Base-by-base conservation (phyloP, 179 eudicot species). In the Beta macrorhiza region DNA sequence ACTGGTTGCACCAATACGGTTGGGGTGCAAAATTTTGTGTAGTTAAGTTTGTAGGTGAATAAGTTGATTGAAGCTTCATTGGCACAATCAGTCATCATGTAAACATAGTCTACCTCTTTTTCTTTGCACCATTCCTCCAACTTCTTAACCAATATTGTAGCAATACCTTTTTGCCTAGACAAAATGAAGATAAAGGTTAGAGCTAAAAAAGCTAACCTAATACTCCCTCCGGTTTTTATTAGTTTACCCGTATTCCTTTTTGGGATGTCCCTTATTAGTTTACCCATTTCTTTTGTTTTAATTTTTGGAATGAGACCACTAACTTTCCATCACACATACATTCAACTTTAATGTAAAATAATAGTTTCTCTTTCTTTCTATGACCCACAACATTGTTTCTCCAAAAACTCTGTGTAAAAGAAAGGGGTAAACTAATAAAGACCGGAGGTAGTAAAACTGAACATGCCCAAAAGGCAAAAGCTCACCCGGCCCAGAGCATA, bases 41-140 rank as follows among this genome's bases (percentile, higher is more conserved):
- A 95, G 22, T 89, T 83, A 75, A 85, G 86, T 73, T 91, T 95
- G 15, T 59, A 63, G 3, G 92, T 93, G 84, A 95, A 95, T 76
- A 95, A 85, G 72, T 95, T 93, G 77, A 95, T 73, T 8, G 98
- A 95, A 56, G 98, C 84, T 62, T 88, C 73, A 75, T 95, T 95
- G 77, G 78, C 83, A 74, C 90, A 86, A 42, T 93, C 98, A 0
- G 98, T 95, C 71, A 97, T 97, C 98, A 95, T 93, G 80, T 95
- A 95, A 1, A 90, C 88, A 62, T 90, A 93, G 1, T 86, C 84
- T 17, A 95, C 97, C 14, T 90, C 98, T 13, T 89, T 90, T 62
- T 85, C n/a, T 68, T 62, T 87, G 82, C 94, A 86, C 97, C 98
- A 93, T 73, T 88, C 87, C 82, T 93, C 98, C 64, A 89, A 63